Conservation (phyloP, 2,329 filamentous ascomycete genomes). For the Ophiostoma piceae region DNA sequence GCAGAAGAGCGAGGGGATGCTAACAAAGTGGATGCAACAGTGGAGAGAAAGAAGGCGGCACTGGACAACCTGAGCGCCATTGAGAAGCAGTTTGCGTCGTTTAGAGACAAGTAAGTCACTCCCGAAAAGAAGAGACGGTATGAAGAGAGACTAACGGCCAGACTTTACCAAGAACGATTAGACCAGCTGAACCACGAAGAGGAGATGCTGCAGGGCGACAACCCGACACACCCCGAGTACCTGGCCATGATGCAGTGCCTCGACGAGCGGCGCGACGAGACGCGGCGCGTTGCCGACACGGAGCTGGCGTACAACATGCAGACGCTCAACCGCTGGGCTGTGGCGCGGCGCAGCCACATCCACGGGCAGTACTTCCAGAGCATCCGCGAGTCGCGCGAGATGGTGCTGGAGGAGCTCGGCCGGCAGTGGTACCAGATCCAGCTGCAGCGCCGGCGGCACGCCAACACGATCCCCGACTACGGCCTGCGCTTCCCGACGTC, state of each 20-base stretch:
- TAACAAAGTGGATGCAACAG: conserved; percentile 40
- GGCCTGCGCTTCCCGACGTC: conserved; percentile 74
- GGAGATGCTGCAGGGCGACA: conserved; percentile 53
- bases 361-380: conserved; percentile 88
- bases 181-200: conserved; percentile 71
- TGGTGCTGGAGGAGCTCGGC: conserved; percentile 72
- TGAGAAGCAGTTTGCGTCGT: conserved; percentile 81
- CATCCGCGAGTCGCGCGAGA: conserved; percentile 75
- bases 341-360: conserved; percentile 78
- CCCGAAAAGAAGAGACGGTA: background rate
- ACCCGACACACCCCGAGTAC: conserved; percentile 82
- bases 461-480: conserved; percentile 75
- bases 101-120: conserved; percentile 65
- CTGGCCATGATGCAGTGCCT: conserved; percentile 85
- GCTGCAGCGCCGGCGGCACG: conserved; percentile 64
- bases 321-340: conserved; percentile 66
- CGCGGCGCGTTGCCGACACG: conserved; percentile 67
- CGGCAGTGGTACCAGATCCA: conserved; percentile 92
- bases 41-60: conserved; percentile 71
- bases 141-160: conserved; percentile 34
- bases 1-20: conserved; percentile 1
- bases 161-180: conserved; percentile 83
- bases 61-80: conserved; percentile 74
- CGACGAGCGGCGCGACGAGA: conserved; percentile 74
- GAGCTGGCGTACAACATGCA: conserved; percentile 69